phyloP scores from a whole-genome alignment of 2,329 filamentous ascomycete genomes.

The Sclerotinia borealis region DNA sequence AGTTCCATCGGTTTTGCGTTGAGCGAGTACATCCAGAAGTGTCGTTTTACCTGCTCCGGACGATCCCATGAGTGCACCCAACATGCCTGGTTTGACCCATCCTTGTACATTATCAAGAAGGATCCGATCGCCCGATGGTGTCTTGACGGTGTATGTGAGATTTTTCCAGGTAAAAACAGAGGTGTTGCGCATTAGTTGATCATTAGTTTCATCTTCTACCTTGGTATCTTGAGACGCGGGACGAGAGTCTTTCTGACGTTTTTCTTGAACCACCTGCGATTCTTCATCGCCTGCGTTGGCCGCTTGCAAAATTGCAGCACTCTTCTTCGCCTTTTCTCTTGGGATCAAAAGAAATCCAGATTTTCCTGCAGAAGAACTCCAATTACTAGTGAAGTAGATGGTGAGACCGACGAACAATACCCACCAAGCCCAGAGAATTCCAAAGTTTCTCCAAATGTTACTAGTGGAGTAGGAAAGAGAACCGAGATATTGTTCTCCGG shows the following conservation, averaged over 20 bases:
- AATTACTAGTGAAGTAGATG: slow-evolving; percentile 49
- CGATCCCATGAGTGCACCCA: slow-evolving; percentile 57
- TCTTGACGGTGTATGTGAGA: slow-evolving; percentile 61
- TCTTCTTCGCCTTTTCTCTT: slow-evolving; percentile 47
- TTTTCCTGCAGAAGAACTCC: slow-evolving; percentile 47
- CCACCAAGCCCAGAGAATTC: slow-evolving; percentile 59
- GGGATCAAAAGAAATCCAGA: slow-evolving; percentile 55
- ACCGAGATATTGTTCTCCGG: slow-evolving; percentile 51
- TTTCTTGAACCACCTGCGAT: slow-evolving; percentile 23
- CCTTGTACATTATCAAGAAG: slow-evolving; percentile 63
- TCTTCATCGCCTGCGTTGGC: slow-evolving; percentile 44
- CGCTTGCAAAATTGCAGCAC: slow-evolving; percentile 25
- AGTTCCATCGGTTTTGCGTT: slow-evolving; percentile 80
- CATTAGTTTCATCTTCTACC: slow-evolving; percentile 33
- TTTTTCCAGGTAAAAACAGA: slow-evolving; percentile 71
- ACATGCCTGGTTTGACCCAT: slow-evolving; percentile 54
- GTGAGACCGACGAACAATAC: slow-evolving; percentile 52
- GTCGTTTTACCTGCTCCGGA: slow-evolving; percentile 82
- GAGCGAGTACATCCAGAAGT: slow-evolving; percentile 77
- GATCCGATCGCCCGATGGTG: slow-evolving; percentile 52
- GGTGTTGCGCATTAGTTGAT: slow-evolving; percentile 52
- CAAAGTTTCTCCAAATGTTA: slow-evolving; percentile 56
- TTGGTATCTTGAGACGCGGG: slow-evolving; percentile 21
- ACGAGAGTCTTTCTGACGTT: slow-evolving; percentile 12
- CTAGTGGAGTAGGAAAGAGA: slow-evolving; percentile 47